Evolutionary conservation across 345 rosid species (phyloP).

Genomic region (Boechera retrofracta): DNA sequence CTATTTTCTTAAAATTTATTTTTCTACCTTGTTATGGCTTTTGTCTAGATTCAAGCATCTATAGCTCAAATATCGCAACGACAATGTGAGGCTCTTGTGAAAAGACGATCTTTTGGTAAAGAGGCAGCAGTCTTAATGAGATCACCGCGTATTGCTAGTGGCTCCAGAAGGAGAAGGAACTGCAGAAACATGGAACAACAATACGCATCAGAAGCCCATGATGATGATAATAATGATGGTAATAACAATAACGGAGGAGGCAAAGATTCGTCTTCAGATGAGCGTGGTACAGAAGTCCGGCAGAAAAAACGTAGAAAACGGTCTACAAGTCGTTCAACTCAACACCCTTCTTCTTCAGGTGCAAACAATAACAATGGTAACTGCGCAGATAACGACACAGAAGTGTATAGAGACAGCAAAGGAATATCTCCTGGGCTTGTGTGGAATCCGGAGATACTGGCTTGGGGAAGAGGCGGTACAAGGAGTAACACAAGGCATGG

Average conservation of each 20-base stretch:
- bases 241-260: conserved; percentile 46
- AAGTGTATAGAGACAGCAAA: conserved; percentile 62
- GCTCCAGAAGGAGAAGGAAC: conserved; percentile 69
- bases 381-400: conserved; percentile 63
- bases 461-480: conserved; percentile 96
- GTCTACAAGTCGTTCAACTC: conserved; percentile 54
- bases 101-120: conserved; percentile 72
- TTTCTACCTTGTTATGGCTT: conserved; percentile 20
- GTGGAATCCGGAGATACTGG: conserved; percentile 84
- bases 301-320: conserved; percentile 68
- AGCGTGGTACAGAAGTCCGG: conserved; percentile 65
- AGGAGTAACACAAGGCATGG: conserved; percentile 96
- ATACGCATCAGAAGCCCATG: conserved; percentile 70
- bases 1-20: background rate
- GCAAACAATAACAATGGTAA: conserved; percentile 62
- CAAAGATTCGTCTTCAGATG: conserved; percentile 93
- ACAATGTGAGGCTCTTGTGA: conserved; percentile 89
- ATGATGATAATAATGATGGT: conserved; percentile 69
- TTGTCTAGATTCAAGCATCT: conserved; percentile 90
- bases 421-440: conserved; percentile 82
- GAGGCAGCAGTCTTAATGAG: conserved; percentile 60
- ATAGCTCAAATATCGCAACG: conserved; percentile 85
- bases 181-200: conserved; percentile 56
- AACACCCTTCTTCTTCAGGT: conserved; percentile 70
- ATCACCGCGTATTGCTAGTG: conserved; percentile 58